Percentiles rank a stretch among this genome's conserved stretches.
These are phyloP conservation scores for Curvularia spicifera DNA, from an alignment of 2,329 filamentous ascomycete species.

Conservation along the genomic window DNA sequence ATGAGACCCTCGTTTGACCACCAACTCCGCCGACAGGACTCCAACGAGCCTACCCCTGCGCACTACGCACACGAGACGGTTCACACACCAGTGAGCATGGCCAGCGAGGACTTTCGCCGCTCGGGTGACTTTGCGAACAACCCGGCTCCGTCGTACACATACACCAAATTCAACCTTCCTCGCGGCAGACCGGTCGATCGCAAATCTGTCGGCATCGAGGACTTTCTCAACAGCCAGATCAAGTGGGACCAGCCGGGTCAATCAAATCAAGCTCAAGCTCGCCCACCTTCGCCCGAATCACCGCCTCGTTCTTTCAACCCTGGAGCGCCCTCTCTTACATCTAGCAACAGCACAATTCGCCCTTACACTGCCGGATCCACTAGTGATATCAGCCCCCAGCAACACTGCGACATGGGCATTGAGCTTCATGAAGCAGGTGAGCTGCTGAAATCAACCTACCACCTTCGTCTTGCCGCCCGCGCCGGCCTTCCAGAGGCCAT, in stretches of 20 bases:
- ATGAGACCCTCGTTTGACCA: slow-evolving; percentile 51
- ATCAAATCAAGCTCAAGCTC: slow-evolving; percentile 40
- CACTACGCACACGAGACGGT: slow-evolving; percentile 68
- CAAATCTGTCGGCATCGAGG: slow-evolving; percentile 49
- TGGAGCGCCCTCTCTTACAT: slow-evolving; percentile 46
- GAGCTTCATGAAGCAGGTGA: slow-evolving; percentile 86
- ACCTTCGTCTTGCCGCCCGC: slow-evolving; percentile 85
- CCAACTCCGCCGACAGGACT: slow-evolving; percentile 49
- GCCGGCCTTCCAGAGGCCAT: slow-evolving; percentile 90
- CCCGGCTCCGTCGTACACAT: slow-evolving; percentile 77
- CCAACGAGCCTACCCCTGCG: slow-evolving; percentile 60
- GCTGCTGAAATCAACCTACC: slow-evolving; percentile 93
- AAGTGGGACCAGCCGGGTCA: slow-evolving; percentile 65
- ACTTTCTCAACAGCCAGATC: slow-evolving; percentile 58
- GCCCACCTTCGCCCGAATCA: slow-evolving; percentile 49
- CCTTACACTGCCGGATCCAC: slow-evolving; percentile 50
- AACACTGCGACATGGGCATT: slow-evolving; percentile 90
- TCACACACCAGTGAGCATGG: slow-evolving; percentile 74
- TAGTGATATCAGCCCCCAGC: slow-evolving; percentile 78
- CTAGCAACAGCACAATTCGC: slow-evolving; percentile 55
- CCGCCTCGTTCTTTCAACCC: slow-evolving; percentile 48
- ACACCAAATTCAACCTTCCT: slow-evolving; percentile 83
- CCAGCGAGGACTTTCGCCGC: slow-evolving; percentile 71
- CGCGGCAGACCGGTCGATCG: slow-evolving; percentile 80
- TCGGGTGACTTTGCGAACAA: slow-evolving; percentile 57